These are phyloP conservation scores for Aspergillus ruber DNA, from an alignment of 2,329 filamentous ascomycete species.

Conservation along the genomic window DNA sequence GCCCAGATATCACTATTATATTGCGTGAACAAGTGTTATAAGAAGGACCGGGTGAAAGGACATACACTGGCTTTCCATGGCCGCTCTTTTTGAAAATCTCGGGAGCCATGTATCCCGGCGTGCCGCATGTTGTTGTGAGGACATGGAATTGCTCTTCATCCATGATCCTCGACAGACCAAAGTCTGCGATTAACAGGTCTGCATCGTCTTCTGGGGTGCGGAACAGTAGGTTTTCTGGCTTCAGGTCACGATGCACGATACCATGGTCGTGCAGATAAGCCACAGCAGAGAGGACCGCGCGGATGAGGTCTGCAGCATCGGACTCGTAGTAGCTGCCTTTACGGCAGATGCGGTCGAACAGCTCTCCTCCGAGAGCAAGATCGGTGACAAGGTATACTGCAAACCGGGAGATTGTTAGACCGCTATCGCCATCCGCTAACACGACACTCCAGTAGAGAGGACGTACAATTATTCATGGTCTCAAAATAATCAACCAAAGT, in stretches of 20 bases:
- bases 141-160: conserved; percentile 98
- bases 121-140: conserved; percentile 93
- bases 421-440: not conserved
- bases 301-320: conserved; percentile 90
- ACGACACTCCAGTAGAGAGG: not conserved
- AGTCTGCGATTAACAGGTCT: conserved; percentile 93
- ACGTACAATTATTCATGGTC: conserved; percentile 89
- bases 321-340: conserved; percentile 99
- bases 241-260: conserved; percentile 95
- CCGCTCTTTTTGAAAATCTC: conserved; percentile 99
- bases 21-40: not conserved
- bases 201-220: conserved; percentile 96
- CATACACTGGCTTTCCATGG: conserved; percentile 88
- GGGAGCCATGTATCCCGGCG: conserved; percentile 97
- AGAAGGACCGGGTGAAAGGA: not conserved
- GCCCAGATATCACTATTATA: conserved; percentile 77
- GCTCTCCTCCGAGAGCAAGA: conserved; percentile 87
- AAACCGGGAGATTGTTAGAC: conserved; percentile 10
- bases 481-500: conserved; percentile 99
- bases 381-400: conserved; percentile 92
- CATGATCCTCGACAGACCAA: conserved; percentile 94
- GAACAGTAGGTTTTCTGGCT: conserved; percentile 95
- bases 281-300: conserved; percentile 91
- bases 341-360: conserved; percentile 97
- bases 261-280: conserved; percentile 97